Base-by-base conservation (phyloP, 2,329 filamentous ascomycete genomes). In the Ampelomyces quisqualis region DNA sequence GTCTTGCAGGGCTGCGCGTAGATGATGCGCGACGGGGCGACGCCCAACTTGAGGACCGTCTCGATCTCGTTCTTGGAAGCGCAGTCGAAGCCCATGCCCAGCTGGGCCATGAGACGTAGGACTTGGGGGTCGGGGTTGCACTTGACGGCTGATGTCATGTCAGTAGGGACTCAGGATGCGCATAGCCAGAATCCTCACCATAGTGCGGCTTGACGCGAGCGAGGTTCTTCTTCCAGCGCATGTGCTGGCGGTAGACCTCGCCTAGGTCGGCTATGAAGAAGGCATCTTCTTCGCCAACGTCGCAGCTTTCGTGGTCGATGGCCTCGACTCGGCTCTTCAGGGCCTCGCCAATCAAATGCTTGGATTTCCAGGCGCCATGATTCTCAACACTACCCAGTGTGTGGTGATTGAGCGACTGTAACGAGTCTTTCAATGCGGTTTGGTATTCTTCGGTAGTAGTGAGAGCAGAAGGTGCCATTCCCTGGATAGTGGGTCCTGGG, bases 1-100 rank as follows among this genome's bases (percentile, higher is more conserved):
- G 93, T 98, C 83, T 98, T 98, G 86, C 93, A 97, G 40, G 93
- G 93, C 75, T 98, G 93, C 34, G 93, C 93, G 67, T 97, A 98
- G 73, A 98, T 96, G 77, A 98, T 94, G 69, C 91, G 90, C 54
- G 84, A 81, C 9, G 93, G 88, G 64, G 88, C 84, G 55, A 95
- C 79, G 58, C 90, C 90, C 68, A 90, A 80, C 62, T 79, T 77
- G 38, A 97, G 78, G 48, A 96, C 86, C 70, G 90, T 84, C 70
- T 98, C 90, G 59, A 98, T 96, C 75, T 98, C 93, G 53, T 85
- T 79, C 80, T 97, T 97, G 72, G 91, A 97, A 51, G 93, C 93
- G 72, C 93, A 98, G 73, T 98, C 93, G 70, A 98, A 98, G 62
- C 93, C 93, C 53, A 89, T 90, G 63, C 91, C 93, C 53, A 98